Evolutionary conservation across 2,329 filamentous ascomycete species (phyloP).

Genomic region (Calonectria pseudoturangicola): DNA sequence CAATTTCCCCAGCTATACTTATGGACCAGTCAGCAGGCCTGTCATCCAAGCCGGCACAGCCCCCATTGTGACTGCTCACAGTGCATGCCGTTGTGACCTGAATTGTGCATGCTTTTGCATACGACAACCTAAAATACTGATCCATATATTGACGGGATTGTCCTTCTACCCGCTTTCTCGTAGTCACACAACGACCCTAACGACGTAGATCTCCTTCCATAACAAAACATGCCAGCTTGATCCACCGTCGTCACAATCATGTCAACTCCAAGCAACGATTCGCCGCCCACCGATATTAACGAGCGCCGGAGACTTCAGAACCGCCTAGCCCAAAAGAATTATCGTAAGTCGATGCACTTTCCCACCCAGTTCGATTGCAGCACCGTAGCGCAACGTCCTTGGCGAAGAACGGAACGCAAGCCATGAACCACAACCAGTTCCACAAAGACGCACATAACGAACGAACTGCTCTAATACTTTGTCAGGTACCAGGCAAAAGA

Average conservation of each 20-base stretch:
- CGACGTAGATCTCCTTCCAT: constrained; percentile 3
- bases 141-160: constrained; percentile 4
- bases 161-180: constrained; percentile 12
- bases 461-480: background rate
- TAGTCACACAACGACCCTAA: constrained; percentile 1
- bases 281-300: background rate
- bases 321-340: background rate
- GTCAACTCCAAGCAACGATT: constrained; percentile 7
- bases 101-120: background rate
- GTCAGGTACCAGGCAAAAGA: constrained; percentile 7
- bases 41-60: background rate
- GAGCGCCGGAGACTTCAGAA: constrained; percentile 3
- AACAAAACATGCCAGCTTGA: background rate
- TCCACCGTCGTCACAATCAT: background rate
- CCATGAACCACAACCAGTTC: no score
- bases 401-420: background rate
- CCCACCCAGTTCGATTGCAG: background rate
- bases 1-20: background rate
- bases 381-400: background rate
- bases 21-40: background rate
- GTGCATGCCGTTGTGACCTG: background rate
- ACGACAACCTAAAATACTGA: background rate
- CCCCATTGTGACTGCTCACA: background rate
- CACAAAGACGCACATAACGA: background rate
- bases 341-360: background rate